Conservation (phyloP, 805 yeast species). For the Limtongia smithiae region DNA sequence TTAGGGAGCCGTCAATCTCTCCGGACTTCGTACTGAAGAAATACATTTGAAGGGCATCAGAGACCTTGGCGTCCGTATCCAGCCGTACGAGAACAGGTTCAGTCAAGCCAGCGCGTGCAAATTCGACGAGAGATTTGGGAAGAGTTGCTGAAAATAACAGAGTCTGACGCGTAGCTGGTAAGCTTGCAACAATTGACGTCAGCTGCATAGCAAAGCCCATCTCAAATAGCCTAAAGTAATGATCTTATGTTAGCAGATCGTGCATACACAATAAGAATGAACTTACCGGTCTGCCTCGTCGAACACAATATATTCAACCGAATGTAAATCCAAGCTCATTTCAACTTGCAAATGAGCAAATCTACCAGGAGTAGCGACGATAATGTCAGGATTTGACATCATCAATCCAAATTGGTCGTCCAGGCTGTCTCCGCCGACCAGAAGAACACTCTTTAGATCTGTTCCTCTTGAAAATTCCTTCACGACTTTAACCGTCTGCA, state of each 20-base stretch:
- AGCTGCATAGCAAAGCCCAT: conserved; percentile 94
- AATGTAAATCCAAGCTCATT: conserved; percentile 79
- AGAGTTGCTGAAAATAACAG: conserved; percentile 90
- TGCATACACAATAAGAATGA: conserved; percentile 7
- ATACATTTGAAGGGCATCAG: conserved; percentile 87
- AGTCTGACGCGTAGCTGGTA: conserved; percentile 82
- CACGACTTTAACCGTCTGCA: conserved; percentile 84
- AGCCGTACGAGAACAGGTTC: conserved; percentile 90
- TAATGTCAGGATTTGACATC: conserved; percentile 91
- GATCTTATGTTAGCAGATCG: no score
- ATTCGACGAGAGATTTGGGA: conserved; percentile 87
- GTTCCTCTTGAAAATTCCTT: conserved; percentile 84
- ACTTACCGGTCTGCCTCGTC: conserved; percentile 86
- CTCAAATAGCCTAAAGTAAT: conserved; percentile 62
- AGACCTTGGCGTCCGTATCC: conserved; percentile 87
- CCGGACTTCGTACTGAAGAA: conserved; percentile 74
- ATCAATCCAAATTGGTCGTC: conserved; percentile 92
- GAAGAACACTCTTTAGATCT: conserved; percentile 70
- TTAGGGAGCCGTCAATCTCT: conserved; percentile 85
- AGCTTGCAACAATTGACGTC: conserved; percentile 77
- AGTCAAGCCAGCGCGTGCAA: conserved; percentile 92
- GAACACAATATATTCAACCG: conserved; percentile 86
- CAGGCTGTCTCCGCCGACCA: conserved; percentile 98
- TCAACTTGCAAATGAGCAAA: conserved; percentile 93
- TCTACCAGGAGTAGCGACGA: conserved; percentile 97